Evolutionary conservation across 2,329 filamentous ascomycete genomes (phyloP).

Genomic region (Fusarium verrucosum): DNA sequence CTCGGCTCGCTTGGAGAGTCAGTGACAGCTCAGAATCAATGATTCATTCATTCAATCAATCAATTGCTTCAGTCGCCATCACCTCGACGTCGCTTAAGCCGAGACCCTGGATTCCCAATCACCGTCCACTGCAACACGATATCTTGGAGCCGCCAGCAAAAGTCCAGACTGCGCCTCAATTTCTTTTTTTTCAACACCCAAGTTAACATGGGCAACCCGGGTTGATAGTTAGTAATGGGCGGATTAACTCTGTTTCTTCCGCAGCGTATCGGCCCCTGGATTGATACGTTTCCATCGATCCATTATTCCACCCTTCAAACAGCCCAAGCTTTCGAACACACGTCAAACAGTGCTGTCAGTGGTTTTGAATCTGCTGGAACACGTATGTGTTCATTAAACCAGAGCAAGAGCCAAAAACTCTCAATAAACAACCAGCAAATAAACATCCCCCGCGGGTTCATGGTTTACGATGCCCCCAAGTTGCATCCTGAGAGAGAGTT

Average conservation of each 20-base stretch:
- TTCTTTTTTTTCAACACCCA: slow-evolving; percentile 5
- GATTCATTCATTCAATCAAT: neutral
- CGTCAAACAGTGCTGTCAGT: slow-evolving; percentile 14
- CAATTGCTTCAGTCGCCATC: neutral
- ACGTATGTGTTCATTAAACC: slow-evolving; percentile 23
- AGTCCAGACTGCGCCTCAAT: slow-evolving; percentile 27
- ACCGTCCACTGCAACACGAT: neutral
- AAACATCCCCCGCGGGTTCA: slow-evolving; percentile 2
- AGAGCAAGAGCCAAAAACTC: neutral
- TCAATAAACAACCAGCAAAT: slow-evolving; percentile 9
- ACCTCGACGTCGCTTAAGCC: slow-evolving; percentile 5
- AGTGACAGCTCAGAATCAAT: slow-evolving; percentile 8
- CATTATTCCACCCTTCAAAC: slow-evolving; percentile 31
- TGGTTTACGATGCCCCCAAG: neutral
- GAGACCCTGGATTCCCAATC: neutral
- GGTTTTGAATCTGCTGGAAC: slow-evolving; percentile 12
- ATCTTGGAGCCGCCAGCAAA: slow-evolving; percentile 1
- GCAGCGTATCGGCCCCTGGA: slow-evolving; percentile 15
- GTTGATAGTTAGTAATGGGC: slow-evolving; percentile 16
- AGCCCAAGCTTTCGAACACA: slow-evolving; percentile 25
- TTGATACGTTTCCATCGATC: slow-evolving; percentile 24
- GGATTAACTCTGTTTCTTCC: slow-evolving; percentile 33
- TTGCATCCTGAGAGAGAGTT: neutral
- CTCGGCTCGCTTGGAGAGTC: slow-evolving; percentile 20
- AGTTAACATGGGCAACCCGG: slow-evolving; percentile 24